A percentile compares a stretch with the other conserved stretches of the same genome.
Conservation (phyloP, 225 moss, liverwort and hornwort genomes). For the Pseudoscleropodium purum region DNA sequence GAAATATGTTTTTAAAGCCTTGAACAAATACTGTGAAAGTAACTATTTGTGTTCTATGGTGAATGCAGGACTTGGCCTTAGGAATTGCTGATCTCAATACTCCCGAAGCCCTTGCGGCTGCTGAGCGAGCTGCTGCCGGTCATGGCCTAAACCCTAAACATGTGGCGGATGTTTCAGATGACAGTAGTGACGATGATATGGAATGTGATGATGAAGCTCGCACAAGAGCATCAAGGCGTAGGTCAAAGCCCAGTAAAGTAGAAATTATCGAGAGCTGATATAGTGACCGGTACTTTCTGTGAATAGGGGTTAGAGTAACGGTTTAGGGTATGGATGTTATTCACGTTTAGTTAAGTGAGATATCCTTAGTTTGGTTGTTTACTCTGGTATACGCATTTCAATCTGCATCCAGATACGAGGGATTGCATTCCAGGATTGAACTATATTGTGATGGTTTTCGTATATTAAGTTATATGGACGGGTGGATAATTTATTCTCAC, state of each 20-base stretch:
- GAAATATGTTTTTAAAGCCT: not conserved
- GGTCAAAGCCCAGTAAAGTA: constrained; percentile 23
- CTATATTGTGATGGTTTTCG: not conserved
- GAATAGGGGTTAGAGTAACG: not conserved
- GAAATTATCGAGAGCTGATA: constrained; percentile 19
- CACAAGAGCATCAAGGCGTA: not conserved
- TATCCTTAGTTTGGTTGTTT: not conserved
- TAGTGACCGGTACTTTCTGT: not conserved
- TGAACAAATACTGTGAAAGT: not conserved
- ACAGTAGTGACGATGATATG: constrained; percentile 25
- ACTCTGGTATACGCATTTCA: not conserved
- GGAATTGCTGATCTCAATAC: constrained; percentile 77
- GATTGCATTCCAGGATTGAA: not conserved
- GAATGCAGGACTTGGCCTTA: constrained; percentile 66
- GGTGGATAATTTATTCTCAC: not conserved
- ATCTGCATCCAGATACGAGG: not conserved
- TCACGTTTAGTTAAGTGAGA: not conserved
- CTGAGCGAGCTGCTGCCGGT: constrained; percentile 63
- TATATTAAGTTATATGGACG: not conserved
- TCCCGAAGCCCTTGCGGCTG: constrained; percentile 77
- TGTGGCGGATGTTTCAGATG: not conserved
- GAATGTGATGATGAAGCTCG: constrained; percentile 21
- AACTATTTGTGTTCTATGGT: not conserved
- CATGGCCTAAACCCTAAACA: constrained; percentile 4
- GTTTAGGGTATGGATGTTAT: not conserved